Evolutionary conservation across 2,329 filamentous ascomycete genomes (phyloP).

Genomic region (Talaromyces sp.): DNA sequence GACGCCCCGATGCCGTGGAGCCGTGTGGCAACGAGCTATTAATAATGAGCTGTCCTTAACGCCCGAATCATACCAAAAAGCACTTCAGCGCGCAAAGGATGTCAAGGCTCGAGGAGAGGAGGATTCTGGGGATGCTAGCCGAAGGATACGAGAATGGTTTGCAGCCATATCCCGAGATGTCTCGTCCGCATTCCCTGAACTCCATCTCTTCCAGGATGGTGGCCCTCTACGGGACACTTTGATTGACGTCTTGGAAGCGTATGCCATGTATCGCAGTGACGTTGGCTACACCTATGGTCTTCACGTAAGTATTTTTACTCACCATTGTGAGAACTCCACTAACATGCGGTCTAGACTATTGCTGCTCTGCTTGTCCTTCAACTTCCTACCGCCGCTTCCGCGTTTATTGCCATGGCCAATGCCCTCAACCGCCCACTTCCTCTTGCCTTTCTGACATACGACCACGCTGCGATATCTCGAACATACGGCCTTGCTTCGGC

Average conservation of each 20-base stretch:
- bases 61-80: constrained; percentile 54
- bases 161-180: constrained; percentile 53
- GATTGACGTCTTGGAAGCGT: constrained; percentile 58
- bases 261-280: constrained; percentile 61
- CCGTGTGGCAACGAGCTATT: constrained; percentile 58
- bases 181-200: constrained; percentile 53
- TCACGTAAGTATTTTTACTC: constrained; percentile 43
- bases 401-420: constrained; percentile 59
- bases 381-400: constrained; percentile 49
- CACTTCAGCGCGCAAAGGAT: constrained; percentile 53
- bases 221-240: constrained; percentile 55
- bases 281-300: constrained; percentile 59
- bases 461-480: constrained; percentile 53
- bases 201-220: constrained; percentile 55
- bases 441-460: constrained; percentile 58
- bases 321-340: constrained; percentile 2
- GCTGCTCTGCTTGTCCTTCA: constrained; percentile 58
- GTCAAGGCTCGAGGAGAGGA: constrained; percentile 43
- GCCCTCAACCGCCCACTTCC: constrained; percentile 59
- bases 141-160: constrained; percentile 50
- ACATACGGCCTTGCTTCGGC: constrained; percentile 55
- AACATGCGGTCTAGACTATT: constrained; percentile 39
- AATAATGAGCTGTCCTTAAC: constrained; percentile 59
- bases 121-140: constrained; percentile 42
- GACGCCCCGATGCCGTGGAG: constrained; percentile 52